Conservation (phyloP, 345 rosid species). For the Abelmoschus esculentus region DNA sequence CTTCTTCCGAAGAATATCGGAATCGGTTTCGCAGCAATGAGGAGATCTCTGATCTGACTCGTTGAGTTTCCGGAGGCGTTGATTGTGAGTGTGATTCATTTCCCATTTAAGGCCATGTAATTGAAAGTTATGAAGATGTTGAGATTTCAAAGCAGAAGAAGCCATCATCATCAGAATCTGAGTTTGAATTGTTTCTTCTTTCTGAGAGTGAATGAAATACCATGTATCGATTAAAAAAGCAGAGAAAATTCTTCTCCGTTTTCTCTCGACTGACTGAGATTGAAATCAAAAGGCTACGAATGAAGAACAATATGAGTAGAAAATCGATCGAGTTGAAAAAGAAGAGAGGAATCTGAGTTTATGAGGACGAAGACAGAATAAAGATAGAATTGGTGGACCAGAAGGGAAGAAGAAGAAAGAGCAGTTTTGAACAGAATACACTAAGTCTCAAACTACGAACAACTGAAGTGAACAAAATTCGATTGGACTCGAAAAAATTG, state of each 20-base stretch:
- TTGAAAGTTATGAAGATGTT: slow-evolving; percentile 65
- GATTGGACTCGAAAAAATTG: too few species aligned
- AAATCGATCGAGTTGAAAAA: not conserved
- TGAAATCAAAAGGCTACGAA: not conserved
- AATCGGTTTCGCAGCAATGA: not conserved
- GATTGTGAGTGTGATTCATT: slow-evolving; percentile 32
- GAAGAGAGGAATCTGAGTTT: not conserved
- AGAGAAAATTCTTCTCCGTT: not conserved
- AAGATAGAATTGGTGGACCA: not conserved
- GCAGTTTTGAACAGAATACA: not conserved
- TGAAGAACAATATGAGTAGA: not conserved
- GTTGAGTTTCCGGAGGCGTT: slow-evolving; percentile 32
- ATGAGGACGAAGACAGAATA: not conserved
- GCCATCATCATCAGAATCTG: slow-evolving; percentile 7
- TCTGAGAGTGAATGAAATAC: slow-evolving; percentile 6
- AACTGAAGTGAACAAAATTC: too few species aligned
- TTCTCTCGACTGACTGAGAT: not conserved
- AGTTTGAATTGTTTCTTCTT: not conserved
- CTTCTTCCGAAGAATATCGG: slow-evolving; percentile 19
- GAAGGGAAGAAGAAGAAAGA: not conserved
- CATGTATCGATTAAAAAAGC: not conserved
- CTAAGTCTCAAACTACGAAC: not conserved
- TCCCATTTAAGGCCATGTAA: slow-evolving; percentile 54
- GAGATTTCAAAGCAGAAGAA: slow-evolving; percentile 41
- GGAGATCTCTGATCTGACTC: slow-evolving; percentile 16